Evolutionary conservation across 257 asterid species (phyloP), one percentile per base, ranked within the genome.

Genomic region (Salvia hispanica): DNA sequence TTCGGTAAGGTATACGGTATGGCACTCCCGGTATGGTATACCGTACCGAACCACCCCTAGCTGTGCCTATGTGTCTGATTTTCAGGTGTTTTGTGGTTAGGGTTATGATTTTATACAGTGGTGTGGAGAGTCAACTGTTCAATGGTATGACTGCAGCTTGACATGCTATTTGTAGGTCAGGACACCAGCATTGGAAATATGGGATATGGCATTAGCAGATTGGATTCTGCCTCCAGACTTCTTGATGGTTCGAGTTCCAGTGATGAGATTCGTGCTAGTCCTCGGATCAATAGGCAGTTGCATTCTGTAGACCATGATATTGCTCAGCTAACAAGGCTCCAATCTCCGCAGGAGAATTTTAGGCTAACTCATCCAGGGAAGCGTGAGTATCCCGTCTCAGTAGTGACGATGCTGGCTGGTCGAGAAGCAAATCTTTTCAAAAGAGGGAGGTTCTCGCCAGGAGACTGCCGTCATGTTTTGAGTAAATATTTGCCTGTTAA

Each of bases 121-220:
- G 68, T 64, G 69, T 47, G 71, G 63, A 50, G 71, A 57, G 64
- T 53, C 34, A 64, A 18, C 62, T 18, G 58, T 21, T 53, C 1
- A 31, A 51, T 64, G 58, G 68, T 10, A 68, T 25, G 62, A 63
- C 37, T 16, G 58, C 65, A 42, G 45, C 36, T 69, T 74, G 57
- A 70, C 36, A 82, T 84, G 89, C 74, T 79, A 60, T 64, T 61
- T 75, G 28, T 77, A 33, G 76, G 62, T 12, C 55, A 63, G 40
- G 80, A 71, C 12, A 43, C 67, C 50, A 63, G 69, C 70, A 43
- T 74, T 64, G 59, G 73, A 43, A 67, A 69, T 57, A 86, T 88
- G 95, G 96, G 95, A 18, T 86, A 83, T 66, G 82, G 90, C 77
- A 66, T 90, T 57, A 90, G 97, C 71, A 90, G 64, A 76, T 47